Evolutionary conservation across 257 asterid genomes (phyloP).

Genomic region (Mitragyna speciosa): DNA sequence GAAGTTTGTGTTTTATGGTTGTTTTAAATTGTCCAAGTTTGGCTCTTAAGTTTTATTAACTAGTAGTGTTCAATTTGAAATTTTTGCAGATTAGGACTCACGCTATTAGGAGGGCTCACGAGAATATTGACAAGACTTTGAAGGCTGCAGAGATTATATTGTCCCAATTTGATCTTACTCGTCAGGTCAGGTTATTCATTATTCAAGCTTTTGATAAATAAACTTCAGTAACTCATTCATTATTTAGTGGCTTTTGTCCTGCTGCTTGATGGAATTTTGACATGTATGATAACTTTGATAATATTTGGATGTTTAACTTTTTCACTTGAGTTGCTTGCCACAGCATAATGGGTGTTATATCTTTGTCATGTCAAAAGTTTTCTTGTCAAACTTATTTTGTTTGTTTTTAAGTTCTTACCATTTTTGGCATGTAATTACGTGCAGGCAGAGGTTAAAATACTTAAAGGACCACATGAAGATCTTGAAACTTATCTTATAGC

Average conservation of each 20-base stretch:
- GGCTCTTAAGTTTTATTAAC: neutral
- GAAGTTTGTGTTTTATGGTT: neutral
- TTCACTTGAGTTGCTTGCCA: neutral
- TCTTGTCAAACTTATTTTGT: neutral
- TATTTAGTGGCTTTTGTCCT: neutral
- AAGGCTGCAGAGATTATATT: slow-evolving; percentile 94
- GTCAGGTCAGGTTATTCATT: slow-evolving; percentile 55
- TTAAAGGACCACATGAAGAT: slow-evolving; percentile 96
- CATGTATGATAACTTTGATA: neutral
- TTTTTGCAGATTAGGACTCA: slow-evolving; percentile 82
- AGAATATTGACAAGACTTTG: slow-evolving; percentile 88
- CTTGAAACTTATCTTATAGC: slow-evolving; percentile 96
- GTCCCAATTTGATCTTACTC: slow-evolving; percentile 85
- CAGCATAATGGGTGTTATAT: neutral
- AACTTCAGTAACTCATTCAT: neutral
- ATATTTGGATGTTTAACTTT: neutral
- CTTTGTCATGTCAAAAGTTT: neutral
- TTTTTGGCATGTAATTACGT: slow-evolving; percentile 12
- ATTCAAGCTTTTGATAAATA: neutral
- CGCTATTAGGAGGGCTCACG: slow-evolving; percentile 94
- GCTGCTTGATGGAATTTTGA: neutral
- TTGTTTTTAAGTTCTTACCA: neutral
- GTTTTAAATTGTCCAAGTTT: neutral
- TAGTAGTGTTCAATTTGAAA: slow-evolving; percentile 1
- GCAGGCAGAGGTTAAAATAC: slow-evolving; percentile 96